phyloP scores from a whole-genome alignment of 2,329 filamentous ascomycete genomes.

The Grosmannia huntii region DNA sequence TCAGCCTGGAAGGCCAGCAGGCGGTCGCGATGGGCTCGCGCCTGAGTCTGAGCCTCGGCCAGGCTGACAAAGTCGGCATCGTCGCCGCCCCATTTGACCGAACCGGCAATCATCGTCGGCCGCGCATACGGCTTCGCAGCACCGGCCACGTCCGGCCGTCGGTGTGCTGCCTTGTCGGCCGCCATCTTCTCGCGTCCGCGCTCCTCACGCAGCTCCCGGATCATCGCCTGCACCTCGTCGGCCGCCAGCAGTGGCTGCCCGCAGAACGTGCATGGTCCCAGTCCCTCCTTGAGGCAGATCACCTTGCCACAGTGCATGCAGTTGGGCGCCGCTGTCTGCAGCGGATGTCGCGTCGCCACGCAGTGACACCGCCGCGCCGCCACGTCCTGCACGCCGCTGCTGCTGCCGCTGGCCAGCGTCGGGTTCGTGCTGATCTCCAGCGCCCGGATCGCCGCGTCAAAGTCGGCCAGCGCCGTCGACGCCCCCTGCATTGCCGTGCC shows the following conservation, averaged over 20 bases:
- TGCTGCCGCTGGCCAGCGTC: slow-evolving; percentile 29
- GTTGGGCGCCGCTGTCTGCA: slow-evolving; percentile 85
- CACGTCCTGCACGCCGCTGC: slow-evolving; percentile 29
- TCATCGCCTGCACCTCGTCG: slow-evolving; percentile 72
- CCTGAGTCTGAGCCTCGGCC: slow-evolving; percentile 44
- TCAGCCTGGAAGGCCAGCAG: slow-evolving; percentile 73
- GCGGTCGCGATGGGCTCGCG: slow-evolving; percentile 67
- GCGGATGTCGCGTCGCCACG: slow-evolving; percentile 73
- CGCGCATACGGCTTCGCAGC: slow-evolving; percentile 5
- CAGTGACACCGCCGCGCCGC: slow-evolving; percentile 67
- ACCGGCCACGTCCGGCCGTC: slow-evolving; percentile 48
- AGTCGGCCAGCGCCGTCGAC: slow-evolving; percentile 57
- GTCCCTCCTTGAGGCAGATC: slow-evolving; percentile 83
- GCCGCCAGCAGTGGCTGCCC: slow-evolving; percentile 57
- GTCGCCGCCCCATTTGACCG: slow-evolving; percentile 13
- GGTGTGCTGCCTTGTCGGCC: slow-evolving; percentile 59
- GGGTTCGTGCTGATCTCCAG: slow-evolving; percentile 91
- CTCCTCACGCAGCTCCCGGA: slow-evolving; percentile 70
- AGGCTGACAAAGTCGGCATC: slow-evolving; percentile 41
- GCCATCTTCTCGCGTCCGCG: slow-evolving; percentile 78
- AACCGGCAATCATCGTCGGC: slow-evolving; percentile 11
- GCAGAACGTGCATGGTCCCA: slow-evolving; percentile 91
- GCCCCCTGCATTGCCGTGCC: slow-evolving; percentile 73
- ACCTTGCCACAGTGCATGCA: slow-evolving; percentile 90
- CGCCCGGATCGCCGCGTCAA: slow-evolving; percentile 71